Evolutionary conservation across 2,329 filamentous ascomycete genomes (phyloP), one percentile per base, ranked within the genome.

Genomic region (Penicillium sp.): DNA sequence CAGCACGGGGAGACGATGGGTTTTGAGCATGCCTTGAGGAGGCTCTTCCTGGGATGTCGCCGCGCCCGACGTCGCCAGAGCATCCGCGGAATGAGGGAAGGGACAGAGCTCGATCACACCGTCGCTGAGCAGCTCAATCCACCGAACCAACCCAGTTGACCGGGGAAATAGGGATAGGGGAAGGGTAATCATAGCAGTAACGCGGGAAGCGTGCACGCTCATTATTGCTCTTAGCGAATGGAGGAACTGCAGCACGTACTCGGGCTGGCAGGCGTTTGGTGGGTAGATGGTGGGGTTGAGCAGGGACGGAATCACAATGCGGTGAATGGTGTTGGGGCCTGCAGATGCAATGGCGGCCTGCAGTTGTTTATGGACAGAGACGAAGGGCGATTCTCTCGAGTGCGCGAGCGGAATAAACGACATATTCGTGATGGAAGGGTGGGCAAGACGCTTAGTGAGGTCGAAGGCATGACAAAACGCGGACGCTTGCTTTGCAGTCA

Each of bases 281-380:
- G 84, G 78, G 58, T 96, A 97, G 10, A 90, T 64, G 2, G 86
- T 84, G n/a, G 93, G 91, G 3, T 87, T 93, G 16, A 97, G 78
- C 7, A 97, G 74, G 39, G 79, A 83, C 0, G 93, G 91, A n/a
- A 97, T 74, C 31, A 96, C 72, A 25, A 97, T 73, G 32, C 93
- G 81, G 62, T 97, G 91, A 19, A 93, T 72, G 2, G 74, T 78
- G 7, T 75, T 74, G 1, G 80, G 70, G 1, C 80, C 69, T 17
- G 77, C 82, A 40, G 70, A 75, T 26, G 70, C 69, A 45, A 87
- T 72, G 43, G 72, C 79, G 2, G 72, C 67, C 30, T 70, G 71
- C 19, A 88, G 61, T 15, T 78, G 72, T 23, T 71, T 66, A 30
- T 94, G 67, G 39, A 94, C 84, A 0, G 72, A 58, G 14, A 75